Percentiles rank a stretch among this genome's conserved stretches.
These are phyloP conservation scores for Plasmopara viticola DNA, from an alignment of 352 stramenopile species.

Conservation along the genomic window DNA sequence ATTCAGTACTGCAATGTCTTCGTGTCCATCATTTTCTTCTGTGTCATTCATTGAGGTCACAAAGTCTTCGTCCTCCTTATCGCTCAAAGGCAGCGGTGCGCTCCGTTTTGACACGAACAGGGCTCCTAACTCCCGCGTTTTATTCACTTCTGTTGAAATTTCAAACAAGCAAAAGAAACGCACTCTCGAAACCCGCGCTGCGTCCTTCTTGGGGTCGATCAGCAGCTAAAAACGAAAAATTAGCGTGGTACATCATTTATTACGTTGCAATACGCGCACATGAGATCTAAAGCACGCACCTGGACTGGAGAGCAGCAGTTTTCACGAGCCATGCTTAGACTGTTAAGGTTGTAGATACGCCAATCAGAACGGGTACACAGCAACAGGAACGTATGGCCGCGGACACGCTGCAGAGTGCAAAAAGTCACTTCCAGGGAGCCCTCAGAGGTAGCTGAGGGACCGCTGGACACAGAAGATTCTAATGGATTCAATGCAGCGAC, in stretches of 20 bases:
- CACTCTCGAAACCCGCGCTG: slow-evolving; percentile 35
- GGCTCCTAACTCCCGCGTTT: slow-evolving; percentile 21
- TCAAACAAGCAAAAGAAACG: slow-evolving; percentile 61
- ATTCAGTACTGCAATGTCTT: slow-evolving; percentile 49
- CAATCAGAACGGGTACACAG: slow-evolving; percentile 51
- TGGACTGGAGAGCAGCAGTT: slow-evolving; percentile 36
- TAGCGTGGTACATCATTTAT: slow-evolving; percentile 4
- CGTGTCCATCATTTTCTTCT: slow-evolving; percentile 27
- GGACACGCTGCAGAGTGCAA: slow-evolving; percentile 55
- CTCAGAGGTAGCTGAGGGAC: slow-evolving; percentile 8
- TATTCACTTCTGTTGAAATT: slow-evolving; percentile 11
- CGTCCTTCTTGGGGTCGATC: slow-evolving; percentile 37
- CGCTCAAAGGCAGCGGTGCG: slow-evolving; percentile 2
- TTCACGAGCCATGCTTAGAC: slow-evolving; percentile 32
- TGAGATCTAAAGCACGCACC: slow-evolving; percentile 17
- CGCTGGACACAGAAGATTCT: slow-evolving; percentile 6
- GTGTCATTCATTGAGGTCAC: slow-evolving; percentile 17
- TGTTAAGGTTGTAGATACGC: slow-evolving; percentile 57
- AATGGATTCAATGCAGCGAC: neutral
- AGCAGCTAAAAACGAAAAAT: slow-evolving; percentile 31
- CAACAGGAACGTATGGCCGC: slow-evolving; percentile 39
- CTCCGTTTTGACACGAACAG: slow-evolving; percentile 48
- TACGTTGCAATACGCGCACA: slow-evolving; percentile 3
- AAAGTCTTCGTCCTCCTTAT: slow-evolving; percentile 39
- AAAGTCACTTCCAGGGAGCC: slow-evolving; percentile 47